A percentile compares a stretch with the other conserved stretches of the same genome.
phyloP scores from a whole-genome alignment of 2,329 filamentous ascomycete species.

The Aspergillus neoniger region DNA sequence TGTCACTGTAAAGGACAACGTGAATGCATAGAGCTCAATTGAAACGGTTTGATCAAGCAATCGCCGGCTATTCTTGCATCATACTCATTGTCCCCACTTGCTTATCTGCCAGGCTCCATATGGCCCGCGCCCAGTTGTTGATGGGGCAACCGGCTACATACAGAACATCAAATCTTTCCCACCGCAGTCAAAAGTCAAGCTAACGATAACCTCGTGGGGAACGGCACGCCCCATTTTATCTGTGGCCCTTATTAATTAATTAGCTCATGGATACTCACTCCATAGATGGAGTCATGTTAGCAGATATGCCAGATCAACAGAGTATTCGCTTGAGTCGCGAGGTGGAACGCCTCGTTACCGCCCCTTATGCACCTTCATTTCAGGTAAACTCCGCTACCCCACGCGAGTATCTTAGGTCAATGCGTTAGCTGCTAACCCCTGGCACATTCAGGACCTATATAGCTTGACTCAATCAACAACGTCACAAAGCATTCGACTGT shows the following conservation, averaged over 20 bases:
- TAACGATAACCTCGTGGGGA: conserved; percentile 3
- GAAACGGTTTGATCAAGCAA: background rate
- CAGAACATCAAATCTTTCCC: conserved; percentile 13
- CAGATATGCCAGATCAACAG: conserved; percentile 29
- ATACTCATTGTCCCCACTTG: background rate
- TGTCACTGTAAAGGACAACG: background rate
- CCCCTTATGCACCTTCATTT: conserved; percentile 54
- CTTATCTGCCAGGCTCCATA: background rate
- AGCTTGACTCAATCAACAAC: conserved; percentile 32
- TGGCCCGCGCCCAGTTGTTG: conserved; percentile 14
- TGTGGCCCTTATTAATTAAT: background rate
- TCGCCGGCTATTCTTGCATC: background rate
- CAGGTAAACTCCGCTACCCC: conserved; percentile 42
- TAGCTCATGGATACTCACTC: background rate
- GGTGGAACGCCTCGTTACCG: conserved; percentile 50
- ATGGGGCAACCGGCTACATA: conserved; percentile 22
- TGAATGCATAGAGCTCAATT: background rate
- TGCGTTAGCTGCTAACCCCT: conserved; percentile 13
- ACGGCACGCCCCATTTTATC: background rate
- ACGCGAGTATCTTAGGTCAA: background rate
- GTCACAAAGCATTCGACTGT: conserved; percentile 42
- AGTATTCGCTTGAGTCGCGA: conserved; percentile 39
- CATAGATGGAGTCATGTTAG: background rate
- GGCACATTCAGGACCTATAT: conserved; percentile 32
- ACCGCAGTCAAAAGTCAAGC: background rate